Conservation (phyloP, 495 filamentous ascomycete genomes). For the Mycothermus thermophilus region DNA sequence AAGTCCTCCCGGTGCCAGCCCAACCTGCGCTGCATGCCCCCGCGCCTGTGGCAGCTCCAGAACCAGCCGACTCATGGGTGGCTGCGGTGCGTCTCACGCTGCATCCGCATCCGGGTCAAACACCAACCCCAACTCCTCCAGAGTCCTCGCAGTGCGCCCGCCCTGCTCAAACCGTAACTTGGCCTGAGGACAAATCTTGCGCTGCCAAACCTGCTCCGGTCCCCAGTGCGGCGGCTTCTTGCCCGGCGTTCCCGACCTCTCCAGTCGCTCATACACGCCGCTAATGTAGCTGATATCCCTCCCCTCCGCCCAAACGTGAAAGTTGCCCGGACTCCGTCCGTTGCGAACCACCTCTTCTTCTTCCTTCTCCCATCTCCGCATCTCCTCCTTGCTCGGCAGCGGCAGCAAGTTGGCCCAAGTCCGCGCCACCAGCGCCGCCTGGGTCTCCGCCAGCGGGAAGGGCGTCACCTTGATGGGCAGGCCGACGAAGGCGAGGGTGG, state of each 20-base stretch:
- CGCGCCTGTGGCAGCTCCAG: too few species aligned
- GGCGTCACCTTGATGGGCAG: slow-evolving; percentile 71
- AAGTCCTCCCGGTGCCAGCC: too few species aligned
- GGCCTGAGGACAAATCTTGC: slow-evolving; percentile 26
- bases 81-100: too few species aligned
- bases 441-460: slow-evolving; percentile 66
- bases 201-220: slow-evolving; percentile 48
- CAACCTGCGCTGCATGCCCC: too few species aligned
- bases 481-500: slow-evolving; percentile 65
- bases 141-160: slow-evolving; percentile 26
- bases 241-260: slow-evolving; percentile 30
- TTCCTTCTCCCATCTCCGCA: slow-evolving; percentile 45
- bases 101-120: slow-evolving; percentile 17
- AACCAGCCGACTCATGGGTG: too few species aligned
- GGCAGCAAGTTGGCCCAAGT: slow-evolving; percentile 54
- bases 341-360: slow-evolving; percentile 8
- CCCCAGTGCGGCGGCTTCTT: slow-evolving; percentile 58
- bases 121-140: slow-evolving; percentile 30
- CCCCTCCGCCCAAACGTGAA: slow-evolving; percentile 50
- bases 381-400: slow-evolving; percentile 47
- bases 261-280: slow-evolving; percentile 47
- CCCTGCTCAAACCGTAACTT: slow-evolving; percentile 33
- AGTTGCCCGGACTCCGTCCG: slow-evolving; percentile 23
- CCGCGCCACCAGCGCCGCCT: slow-evolving; percentile 61
- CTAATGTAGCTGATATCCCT: slow-evolving; percentile 70